Conservation (phyloP, 371 early-diverging fungal species). For the Mucor plumbeus region DNA sequence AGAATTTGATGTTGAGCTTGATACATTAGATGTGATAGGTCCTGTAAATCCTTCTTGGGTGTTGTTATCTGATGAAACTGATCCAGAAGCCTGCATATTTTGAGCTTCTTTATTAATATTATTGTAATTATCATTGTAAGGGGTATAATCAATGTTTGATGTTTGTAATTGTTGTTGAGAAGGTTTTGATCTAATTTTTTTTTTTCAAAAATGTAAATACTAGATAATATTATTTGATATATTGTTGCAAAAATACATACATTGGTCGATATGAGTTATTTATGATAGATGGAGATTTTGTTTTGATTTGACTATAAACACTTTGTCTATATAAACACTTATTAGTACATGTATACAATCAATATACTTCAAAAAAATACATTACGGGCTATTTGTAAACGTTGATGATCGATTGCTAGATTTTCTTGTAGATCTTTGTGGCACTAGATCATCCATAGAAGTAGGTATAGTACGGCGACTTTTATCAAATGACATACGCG, state of each 20-base stretch:
- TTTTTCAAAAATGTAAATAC: too few relatives aligned
- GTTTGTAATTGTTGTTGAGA: not conserved
- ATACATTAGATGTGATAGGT: not conserved
- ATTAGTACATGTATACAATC: too few relatives aligned
- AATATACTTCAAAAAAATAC: too few relatives aligned
- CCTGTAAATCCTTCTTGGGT: not conserved
- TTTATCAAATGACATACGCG: not conserved
- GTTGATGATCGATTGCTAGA: not conserved
- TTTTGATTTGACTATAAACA: not conserved
- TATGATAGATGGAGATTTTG: not conserved
- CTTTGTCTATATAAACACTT: not conserved
- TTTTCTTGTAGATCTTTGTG: not conserved
- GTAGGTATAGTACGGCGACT: not conserved
- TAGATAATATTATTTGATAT: too few relatives aligned
- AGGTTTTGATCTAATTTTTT: not conserved
- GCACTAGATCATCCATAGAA: constrained; percentile 11
- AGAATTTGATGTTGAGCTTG: not conserved
- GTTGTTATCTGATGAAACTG: constrained; percentile 1
- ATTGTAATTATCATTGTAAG: not conserved
- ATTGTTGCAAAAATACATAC: not conserved
- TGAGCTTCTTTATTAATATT: not conserved
- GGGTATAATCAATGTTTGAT: not conserved
- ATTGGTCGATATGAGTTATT: not conserved
- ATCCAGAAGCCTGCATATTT: not conserved
- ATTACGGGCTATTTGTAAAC: not conserved